These are phyloP conservation scores for Clavispora asparagi DNA, from an alignment of 805 yeast genomes.

Conservation along the genomic window DNA sequence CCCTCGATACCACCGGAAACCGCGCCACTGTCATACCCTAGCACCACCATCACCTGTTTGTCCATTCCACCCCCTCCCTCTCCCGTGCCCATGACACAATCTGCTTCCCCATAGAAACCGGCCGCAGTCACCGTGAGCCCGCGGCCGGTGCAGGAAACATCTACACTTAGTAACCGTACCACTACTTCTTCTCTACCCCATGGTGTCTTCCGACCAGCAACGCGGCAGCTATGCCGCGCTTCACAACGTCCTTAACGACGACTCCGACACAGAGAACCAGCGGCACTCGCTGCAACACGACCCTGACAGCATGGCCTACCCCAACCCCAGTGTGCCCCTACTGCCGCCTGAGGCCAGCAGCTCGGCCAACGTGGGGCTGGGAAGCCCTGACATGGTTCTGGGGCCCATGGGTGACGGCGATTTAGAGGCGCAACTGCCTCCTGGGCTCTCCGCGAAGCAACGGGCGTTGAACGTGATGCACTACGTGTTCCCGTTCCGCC, in stretches of 20 bases:
- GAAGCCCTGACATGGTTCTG: neutral
- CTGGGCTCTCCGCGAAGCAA: slow-evolving; percentile 22
- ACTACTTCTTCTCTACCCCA: neutral
- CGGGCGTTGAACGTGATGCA: slow-evolving; percentile 28
- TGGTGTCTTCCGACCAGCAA: neutral
- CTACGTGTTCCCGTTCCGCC: slow-evolving; percentile 33
- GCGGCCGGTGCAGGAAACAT: neutral
- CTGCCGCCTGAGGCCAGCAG: neutral
- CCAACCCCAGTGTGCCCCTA: neutral
- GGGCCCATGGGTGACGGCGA: slow-evolving; percentile 9
- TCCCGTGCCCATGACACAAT: too few relatives aligned
- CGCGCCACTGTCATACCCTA: too few relatives aligned
- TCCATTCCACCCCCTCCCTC: too few relatives aligned
- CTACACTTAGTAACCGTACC: neutral
- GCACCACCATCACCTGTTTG: neutral
- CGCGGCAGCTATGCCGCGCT: neutral
- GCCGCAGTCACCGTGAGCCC: neutral
- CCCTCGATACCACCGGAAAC: neutral
- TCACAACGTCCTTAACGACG: neutral
- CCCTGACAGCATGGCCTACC: neutral
- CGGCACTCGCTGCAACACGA: neutral
- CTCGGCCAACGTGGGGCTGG: neutral
- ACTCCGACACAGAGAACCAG: neutral
- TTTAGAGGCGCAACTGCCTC: slow-evolving; percentile 25
- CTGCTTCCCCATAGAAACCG: neutral